Percentiles rank a stretch among this genome's conserved stretches.
Conservation (phyloP, 441 rosid genomes). For the Adansonia madagascariensis region DNA sequence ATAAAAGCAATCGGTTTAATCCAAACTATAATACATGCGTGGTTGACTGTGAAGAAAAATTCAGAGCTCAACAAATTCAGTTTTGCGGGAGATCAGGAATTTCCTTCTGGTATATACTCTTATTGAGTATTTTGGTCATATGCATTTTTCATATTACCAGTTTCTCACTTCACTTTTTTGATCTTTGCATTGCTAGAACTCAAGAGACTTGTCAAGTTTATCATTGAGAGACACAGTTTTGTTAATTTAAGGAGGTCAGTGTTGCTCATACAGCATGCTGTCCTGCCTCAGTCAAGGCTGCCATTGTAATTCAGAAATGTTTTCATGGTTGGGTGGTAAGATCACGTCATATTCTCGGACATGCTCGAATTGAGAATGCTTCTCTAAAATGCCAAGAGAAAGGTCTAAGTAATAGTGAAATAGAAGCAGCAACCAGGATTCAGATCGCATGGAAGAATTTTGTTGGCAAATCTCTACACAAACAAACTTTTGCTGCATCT, state of each 20-base stretch:
- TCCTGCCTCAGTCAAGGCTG: constrained; percentile 27
- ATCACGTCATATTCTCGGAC: constrained; percentile 19
- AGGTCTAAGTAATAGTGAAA: constrained; percentile 31
- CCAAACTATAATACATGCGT: constrained; percentile 60
- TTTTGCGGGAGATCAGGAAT: constrained; percentile 34
- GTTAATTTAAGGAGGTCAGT: constrained; percentile 50
- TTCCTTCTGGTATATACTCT: constrained; percentile 41
- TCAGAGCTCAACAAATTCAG: constrained; percentile 28
- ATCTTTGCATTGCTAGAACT: constrained; percentile 26
- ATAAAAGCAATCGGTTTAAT: constrained; percentile 48
- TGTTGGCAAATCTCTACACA: constrained; percentile 30
- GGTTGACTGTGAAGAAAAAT: constrained; percentile 60
- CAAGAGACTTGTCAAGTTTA: constrained; percentile 42
- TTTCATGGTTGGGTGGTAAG: constrained; percentile 36
- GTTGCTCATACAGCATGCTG: constrained; percentile 59
- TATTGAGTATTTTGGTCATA: constrained; percentile 10
- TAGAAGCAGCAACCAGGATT: constrained; percentile 52
- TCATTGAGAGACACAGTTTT: constrained; percentile 60
- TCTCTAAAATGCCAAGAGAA: constrained; percentile 25
- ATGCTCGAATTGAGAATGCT: constrained; percentile 27
- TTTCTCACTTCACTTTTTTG: not conserved
- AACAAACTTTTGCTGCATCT: constrained; percentile 45
- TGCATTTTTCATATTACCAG: not conserved
- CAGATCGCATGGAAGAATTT: constrained; percentile 62
- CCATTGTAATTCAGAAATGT: constrained; percentile 34